phyloP scores from a whole-genome alignment of 2,329 filamentous ascomycete genomes.

The Fusarium pseudograminearum region DNA sequence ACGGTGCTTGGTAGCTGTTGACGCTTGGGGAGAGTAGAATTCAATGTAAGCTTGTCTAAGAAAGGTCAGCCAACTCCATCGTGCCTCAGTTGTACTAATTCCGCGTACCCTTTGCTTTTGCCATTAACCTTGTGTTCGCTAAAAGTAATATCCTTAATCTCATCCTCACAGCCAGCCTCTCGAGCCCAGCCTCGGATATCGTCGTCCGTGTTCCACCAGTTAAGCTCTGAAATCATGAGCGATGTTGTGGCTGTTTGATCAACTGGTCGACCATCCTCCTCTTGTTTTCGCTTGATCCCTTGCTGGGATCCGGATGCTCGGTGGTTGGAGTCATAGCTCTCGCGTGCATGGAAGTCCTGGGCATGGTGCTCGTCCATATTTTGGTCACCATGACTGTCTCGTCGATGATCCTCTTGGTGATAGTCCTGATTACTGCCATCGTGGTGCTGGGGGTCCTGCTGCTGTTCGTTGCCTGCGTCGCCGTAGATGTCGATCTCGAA shows the following conservation, averaged over 20 bases:
- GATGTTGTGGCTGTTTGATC: constrained; percentile 74
- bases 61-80: constrained; percentile 16
- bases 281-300: constrained; percentile 71
- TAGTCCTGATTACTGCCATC: constrained; percentile 41
- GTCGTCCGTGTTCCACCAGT: constrained; percentile 98
- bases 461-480: constrained; percentile 63
- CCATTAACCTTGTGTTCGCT: constrained; percentile 99
- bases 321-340: constrained; percentile 56
- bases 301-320: constrained; percentile 55
- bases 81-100: background rate
- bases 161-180: constrained; percentile 82
- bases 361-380: constrained; percentile 58
- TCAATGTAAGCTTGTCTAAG: constrained; percentile 82
- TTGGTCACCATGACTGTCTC: constrained; percentile 53
- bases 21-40: constrained; percentile 83
- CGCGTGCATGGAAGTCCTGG: constrained; percentile 53
- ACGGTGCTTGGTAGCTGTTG: constrained; percentile 84
- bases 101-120: constrained; percentile 90
- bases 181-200: constrained; percentile 90
- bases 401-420: constrained; percentile 47
- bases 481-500: constrained; percentile 81
- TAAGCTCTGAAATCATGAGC: constrained; percentile 87
- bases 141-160: constrained; percentile 93
- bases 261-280: constrained; percentile 68
- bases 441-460: constrained; percentile 54